Evolutionary conservation across 2,329 filamentous ascomycete species (phyloP).

Genomic region (Ceratocystis diversiconidia): DNA sequence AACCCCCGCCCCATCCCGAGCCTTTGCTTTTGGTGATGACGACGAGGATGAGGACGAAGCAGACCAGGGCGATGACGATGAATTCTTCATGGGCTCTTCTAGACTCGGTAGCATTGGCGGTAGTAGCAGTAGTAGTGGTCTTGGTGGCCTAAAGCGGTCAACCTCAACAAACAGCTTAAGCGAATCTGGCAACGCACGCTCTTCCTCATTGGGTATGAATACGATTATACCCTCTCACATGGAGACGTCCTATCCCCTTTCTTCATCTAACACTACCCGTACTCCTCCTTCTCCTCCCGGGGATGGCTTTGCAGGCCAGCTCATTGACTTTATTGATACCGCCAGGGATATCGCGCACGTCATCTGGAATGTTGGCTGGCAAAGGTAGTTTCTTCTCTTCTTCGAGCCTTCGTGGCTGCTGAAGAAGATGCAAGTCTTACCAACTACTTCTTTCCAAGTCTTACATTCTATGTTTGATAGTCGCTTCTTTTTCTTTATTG

Average conservation of each 20-base stretch:
- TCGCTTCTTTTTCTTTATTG: background rate
- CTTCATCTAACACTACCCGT: background rate
- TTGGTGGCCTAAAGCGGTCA: slow-evolving; percentile 31
- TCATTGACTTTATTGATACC: slow-evolving; percentile 68
- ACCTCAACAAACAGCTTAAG: slow-evolving; percentile 36
- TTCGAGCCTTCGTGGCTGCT: slow-evolving; percentile 6
- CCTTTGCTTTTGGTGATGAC: slow-evolving; percentile 18
- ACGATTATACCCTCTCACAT: slow-evolving; percentile 61
- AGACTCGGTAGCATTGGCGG: slow-evolving; percentile 8
- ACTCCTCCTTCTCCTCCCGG: slow-evolving; percentile 26
- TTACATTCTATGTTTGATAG: background rate
- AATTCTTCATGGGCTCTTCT: slow-evolving; percentile 10
- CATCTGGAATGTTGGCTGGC: slow-evolving; percentile 58
- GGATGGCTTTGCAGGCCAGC: slow-evolving; percentile 57
- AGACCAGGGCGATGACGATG: slow-evolving; percentile 19
- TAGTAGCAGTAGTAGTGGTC: slow-evolving; percentile 3
- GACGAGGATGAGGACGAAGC: slow-evolving; percentile 12
- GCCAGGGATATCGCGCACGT: slow-evolving; percentile 57
- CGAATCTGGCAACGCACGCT: slow-evolving; percentile 51
- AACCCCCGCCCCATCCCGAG: slow-evolving; percentile 20
- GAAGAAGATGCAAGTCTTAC: background rate
- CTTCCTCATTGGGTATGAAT: slow-evolving; percentile 78
- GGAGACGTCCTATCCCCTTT: slow-evolving; percentile 35
- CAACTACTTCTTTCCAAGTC: background rate
- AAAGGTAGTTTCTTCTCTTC: slow-evolving; percentile 28